Evolutionary conservation across 176 grass and related monocot genomes (phyloP), one percentile per base, ranked within the genome.

Genomic region (Leersia perrieri): DNA sequence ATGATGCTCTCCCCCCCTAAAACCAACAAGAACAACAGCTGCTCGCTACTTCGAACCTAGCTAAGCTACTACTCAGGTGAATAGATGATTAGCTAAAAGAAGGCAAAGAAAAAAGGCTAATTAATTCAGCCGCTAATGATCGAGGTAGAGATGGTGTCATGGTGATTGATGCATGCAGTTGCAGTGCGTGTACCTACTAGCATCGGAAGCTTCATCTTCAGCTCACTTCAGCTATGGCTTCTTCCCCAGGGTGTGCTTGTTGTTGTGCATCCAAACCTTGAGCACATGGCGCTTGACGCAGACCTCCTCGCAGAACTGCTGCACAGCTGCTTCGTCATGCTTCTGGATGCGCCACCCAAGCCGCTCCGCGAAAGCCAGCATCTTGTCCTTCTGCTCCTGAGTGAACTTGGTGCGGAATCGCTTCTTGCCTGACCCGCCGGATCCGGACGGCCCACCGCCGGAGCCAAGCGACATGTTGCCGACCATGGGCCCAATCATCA

Each of bases 201-300:
- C 62, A 79, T 5, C 40, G 28, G 16, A 16, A 73, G 16, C 9
- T 11, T 23, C 13, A 49, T 10, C 41, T 13, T 34, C 2, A 34
- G 31, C 9, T 33, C 30, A 5, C 45, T 74, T 23, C 33, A 22
- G 1, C 32, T 76, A 94, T 33, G 92, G 92, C 86, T 97, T 93
- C 86, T 89, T 97, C 33, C 94, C 94, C 33, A 93, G 88, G 39
- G 90, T 94, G 84, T 93, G 86, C 64, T 97, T 93, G 78, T 97
- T 97, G 86, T 97, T 97, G 80, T 97, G 94, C 94, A 97, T 97
- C 94, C 94, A 91, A 33, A 97, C 94, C 78, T 97, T 97, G 44
- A 97, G 88, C 57, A 98, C 95, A 51, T 92, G 95, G 33, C 92
- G 82, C 87, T 92, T 89, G 40, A 97, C 87, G 78, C 84, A 33